These are phyloP conservation scores for Xanthoceras sorbifolium DNA, from an alignment of 345 rosid species.

Conservation along the genomic window DNA sequence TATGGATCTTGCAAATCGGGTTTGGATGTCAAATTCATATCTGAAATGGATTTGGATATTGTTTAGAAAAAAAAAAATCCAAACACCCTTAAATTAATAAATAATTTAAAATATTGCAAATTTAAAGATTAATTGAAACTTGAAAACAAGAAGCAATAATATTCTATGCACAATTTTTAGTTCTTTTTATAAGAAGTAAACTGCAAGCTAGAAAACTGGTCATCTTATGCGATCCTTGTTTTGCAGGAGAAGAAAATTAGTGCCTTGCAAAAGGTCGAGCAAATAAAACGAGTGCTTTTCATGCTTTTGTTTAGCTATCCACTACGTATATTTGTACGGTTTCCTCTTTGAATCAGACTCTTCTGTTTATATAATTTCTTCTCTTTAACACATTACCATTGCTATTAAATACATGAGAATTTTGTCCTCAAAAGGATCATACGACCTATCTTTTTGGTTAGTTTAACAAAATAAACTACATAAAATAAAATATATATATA, in stretches of 20 bases:
- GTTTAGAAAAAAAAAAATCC: no score
- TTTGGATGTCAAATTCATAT: no score
- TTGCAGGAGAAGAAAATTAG: conserved; percentile 4
- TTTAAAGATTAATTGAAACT: no score
- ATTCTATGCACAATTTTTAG: not conserved
- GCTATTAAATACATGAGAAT: not conserved
- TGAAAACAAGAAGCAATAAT: no score
- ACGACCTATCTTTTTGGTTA: not conserved
- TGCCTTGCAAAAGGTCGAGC: not conserved
- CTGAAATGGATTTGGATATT: no score
- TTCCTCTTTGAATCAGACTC: not conserved
- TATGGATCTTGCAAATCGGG: no score
- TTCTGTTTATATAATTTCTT: not conserved
- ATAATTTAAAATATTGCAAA: no score
- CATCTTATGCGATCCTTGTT: not conserved
- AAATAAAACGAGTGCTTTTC: not conserved
- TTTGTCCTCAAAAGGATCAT: not conserved
- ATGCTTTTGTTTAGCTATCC: not conserved
- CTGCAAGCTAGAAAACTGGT: not conserved
- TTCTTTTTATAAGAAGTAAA: no score
- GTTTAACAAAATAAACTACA: not conserved
- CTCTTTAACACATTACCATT: not conserved
- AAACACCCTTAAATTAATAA: no score
- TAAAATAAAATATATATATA: no score
- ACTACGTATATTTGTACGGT: not conserved